These are phyloP conservation scores for Ascochyta fabae DNA, from an alignment of 2,329 filamentous ascomycete species.

Conservation along the genomic window DNA sequence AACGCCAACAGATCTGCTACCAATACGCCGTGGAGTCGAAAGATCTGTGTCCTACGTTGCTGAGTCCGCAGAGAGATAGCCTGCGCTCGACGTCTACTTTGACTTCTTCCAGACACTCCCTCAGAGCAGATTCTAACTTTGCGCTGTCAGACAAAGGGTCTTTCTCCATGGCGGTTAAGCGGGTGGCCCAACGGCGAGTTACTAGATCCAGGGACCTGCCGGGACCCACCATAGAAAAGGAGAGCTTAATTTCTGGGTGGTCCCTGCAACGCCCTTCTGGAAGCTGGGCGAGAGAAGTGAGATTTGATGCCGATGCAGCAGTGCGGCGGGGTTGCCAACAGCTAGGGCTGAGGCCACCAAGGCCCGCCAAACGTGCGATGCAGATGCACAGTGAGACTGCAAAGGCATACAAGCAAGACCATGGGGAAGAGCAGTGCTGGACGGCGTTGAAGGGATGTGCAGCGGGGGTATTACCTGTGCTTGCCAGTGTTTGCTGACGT, in stretches of 20 bases:
- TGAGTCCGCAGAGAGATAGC: too few relatives aligned
- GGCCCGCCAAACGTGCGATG: conserved; percentile 5
- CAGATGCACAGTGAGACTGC: conserved; percentile 11
- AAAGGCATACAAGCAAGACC: neutral
- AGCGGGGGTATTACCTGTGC: conserved; percentile 7
- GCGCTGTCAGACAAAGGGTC: conserved; percentile 7
- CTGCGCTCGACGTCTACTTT: neutral
- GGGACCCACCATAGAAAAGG: conserved; percentile 18
- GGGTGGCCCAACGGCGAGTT: conserved; percentile 16
- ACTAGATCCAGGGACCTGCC: conserved; percentile 10
- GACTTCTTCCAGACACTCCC: conserved; percentile 4
- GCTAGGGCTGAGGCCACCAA: conserved; percentile 4
- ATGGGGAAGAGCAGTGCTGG: neutral
- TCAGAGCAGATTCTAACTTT: conserved; percentile 3
- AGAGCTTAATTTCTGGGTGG: conserved; percentile 18
- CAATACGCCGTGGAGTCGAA: too few relatives aligned
- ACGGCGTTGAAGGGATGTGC: conserved; percentile 9
- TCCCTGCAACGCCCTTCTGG: conserved; percentile 8
- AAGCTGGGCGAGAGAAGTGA: conserved; percentile 9
- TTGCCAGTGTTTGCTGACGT: conserved; percentile 16
- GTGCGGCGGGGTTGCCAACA: conserved; percentile 6
- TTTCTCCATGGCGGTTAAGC: conserved; percentile 5
- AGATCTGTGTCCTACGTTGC: too few relatives aligned
- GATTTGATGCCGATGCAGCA: conserved; percentile 14
- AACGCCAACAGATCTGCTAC: too few relatives aligned